Evolutionary conservation across 139 green algal species (phyloP).

Genomic region (Trebouxia sp.): DNA sequence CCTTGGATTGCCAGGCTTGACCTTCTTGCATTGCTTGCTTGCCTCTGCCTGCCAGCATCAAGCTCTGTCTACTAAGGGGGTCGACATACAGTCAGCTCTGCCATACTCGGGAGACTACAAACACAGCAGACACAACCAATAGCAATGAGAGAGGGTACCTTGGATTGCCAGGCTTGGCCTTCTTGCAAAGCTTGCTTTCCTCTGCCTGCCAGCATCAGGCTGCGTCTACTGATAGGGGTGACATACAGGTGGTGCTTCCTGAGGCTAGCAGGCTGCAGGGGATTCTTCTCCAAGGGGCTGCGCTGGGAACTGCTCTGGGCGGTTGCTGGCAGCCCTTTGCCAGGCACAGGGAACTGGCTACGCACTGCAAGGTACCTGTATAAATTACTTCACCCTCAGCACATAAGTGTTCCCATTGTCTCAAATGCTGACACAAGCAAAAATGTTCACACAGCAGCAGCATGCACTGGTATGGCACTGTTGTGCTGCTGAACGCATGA

Average conservation of each 20-base stretch:
- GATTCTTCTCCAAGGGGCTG: conserved; percentile 9
- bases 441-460: no score
- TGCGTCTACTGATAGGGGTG: conserved; percentile 18
- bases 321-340: background rate
- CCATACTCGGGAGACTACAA: background rate
- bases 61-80: background rate
- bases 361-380: conserved; percentile 28
- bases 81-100: conserved; percentile 7
- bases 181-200: conserved; percentile 7
- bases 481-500: no score
- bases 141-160: background rate
- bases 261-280: conserved; percentile 13
- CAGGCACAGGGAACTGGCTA: background rate
- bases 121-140: background rate
- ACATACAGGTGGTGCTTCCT: conserved; percentile 23
- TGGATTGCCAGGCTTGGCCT: conserved; percentile 24
- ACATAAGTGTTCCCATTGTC: no score
- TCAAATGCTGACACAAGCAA: no score
- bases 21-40: background rate
- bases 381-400: no score
- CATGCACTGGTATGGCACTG: no score
- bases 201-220: conserved; percentile 14
- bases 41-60: conserved; percentile 18
- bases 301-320: background rate
- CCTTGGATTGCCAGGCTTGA: conserved; percentile 27